These are phyloP conservation scores for Zanthoxylum bungeanum DNA, from an alignment of 345 rosid genomes.

Conservation along the genomic window DNA sequence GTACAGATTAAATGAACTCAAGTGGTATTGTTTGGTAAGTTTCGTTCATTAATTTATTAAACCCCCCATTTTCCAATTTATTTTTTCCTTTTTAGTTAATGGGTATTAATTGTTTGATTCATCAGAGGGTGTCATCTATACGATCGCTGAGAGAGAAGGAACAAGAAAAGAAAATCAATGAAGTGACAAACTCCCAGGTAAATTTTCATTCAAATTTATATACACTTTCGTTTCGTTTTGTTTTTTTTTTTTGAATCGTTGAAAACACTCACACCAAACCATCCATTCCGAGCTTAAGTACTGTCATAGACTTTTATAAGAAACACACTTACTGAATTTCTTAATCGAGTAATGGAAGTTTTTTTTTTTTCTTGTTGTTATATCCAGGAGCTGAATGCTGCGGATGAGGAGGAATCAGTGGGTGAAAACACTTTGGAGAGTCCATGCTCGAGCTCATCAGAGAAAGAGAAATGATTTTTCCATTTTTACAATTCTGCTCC, in stretches of 20 bases:
- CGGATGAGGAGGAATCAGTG: conserved; percentile 31
- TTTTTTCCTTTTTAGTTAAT: neutral
- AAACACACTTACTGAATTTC: too few relatives aligned
- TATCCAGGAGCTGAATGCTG: conserved; percentile 17
- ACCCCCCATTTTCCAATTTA: neutral
- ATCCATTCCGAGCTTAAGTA: too few relatives aligned
- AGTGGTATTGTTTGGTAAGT: conserved; percentile 57
- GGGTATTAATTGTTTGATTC: neutral
- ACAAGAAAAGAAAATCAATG: conserved; percentile 25
- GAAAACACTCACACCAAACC: too few relatives aligned
- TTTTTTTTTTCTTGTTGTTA: neutral
- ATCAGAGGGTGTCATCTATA: conserved; percentile 62
- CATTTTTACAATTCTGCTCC: neutral
- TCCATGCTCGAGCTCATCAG: conserved; percentile 22
- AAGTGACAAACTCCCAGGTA: conserved; percentile 10
- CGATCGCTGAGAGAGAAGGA: conserved; percentile 68
- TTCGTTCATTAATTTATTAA: neutral
- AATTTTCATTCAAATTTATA: neutral
- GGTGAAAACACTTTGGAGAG: conserved; percentile 25
- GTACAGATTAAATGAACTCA: conserved; percentile 75
- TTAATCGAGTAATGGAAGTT: too few relatives aligned
- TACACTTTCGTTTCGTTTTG: too few relatives aligned
- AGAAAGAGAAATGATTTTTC: neutral
- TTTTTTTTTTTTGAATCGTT: too few relatives aligned
- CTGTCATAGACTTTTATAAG: too few relatives aligned